Evolutionary conservation across 2,329 filamentous ascomycete genomes (phyloP), one percentile per base, ranked within the genome.

Genomic region (Penicillium sp.): DNA sequence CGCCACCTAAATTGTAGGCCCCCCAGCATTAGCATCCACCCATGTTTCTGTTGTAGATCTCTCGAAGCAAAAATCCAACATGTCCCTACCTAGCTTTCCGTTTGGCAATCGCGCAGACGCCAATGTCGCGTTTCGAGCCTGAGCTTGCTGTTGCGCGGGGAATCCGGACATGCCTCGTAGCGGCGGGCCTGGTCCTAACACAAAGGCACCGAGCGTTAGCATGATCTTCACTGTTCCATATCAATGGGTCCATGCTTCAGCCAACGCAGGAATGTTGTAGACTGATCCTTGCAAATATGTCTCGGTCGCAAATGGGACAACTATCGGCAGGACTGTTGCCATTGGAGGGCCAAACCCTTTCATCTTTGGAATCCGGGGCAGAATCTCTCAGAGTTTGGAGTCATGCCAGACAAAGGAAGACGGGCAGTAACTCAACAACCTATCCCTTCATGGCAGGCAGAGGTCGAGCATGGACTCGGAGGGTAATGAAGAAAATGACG

Each of bases 161-260:
- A 84, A 85, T 65, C 80, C 77, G 57, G 79, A 77, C 71, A 83
- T 80, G 56, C 75, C 76, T 69, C 80, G 78, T 61, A 83, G 67
- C 61, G 77, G 74, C 59, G 78, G 75, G 63, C 77, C 75, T 57
- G 77, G 75, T 64, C 75, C 80, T 83, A 64, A 60, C 48, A 56
- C 46, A 51, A 49, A 33, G 46, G 31, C 36, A 44, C 44, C 52
- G 39, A 50, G 52, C 53, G 55, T 60, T 48, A 65, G 61, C 48
- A 58, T 52, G 58, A 63, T 62, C 54, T 56, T 55, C 54, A 39
- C 36, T 47, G 39, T 51, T 47, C 57, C 44, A 51, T 47, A 50
- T 52, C 45, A 43, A 31, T 43, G 23, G 37, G 43, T 36, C 39
- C 57, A 48, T 61, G 58, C 52, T 59, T 50, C 18, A 34, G 29